Percentiles rank a stretch among this genome's conserved stretches.
Evolutionary conservation across 352 stramenopile species (phyloP).

Genomic region (Pythium chondricola): DNA sequence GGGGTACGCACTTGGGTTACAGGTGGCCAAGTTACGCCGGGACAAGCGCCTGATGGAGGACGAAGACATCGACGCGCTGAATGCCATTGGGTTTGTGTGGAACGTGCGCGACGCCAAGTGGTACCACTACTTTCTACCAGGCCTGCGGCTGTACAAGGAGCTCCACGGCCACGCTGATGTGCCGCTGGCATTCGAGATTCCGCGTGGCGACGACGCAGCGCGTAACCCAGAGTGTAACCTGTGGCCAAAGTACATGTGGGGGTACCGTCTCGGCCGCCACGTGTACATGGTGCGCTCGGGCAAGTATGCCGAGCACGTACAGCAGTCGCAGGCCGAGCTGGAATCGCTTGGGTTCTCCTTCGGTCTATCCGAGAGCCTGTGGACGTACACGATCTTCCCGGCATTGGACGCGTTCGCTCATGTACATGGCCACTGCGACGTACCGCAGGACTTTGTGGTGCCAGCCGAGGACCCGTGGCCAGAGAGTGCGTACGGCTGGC

Average conservation of each 20-base stretch:
- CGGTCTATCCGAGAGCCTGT: conserved; percentile 46
- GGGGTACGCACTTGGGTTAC: conserved; percentile 79
- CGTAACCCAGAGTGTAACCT: conserved; percentile 23
- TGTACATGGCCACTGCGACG: conserved; percentile 85
- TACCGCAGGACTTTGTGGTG: conserved; percentile 90
- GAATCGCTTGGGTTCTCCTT: conserved; percentile 59
- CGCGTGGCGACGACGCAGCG: conserved; percentile 15
- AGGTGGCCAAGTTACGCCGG: conserved; percentile 87
- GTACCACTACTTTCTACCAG: conserved; percentile 63
- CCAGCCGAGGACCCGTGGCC: conserved; percentile 72
- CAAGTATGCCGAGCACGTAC: conserved; percentile 46
- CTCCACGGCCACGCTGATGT: conserved; percentile 56
- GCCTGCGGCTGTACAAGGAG: conserved; percentile 44
- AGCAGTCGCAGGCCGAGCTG: conserved; percentile 32
- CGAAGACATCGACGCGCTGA: conserved; percentile 66
- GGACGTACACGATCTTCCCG: conserved; percentile 61
- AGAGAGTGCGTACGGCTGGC: conserved; percentile 70
- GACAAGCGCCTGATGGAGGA: conserved; percentile 38
- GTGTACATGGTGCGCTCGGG: conserved; percentile 63
- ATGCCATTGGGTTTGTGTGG: conserved; percentile 91
- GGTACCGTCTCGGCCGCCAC: conserved; percentile 56
- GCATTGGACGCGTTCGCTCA: conserved; percentile 81
- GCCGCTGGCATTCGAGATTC: conserved; percentile 56
- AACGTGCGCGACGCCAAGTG: conserved; percentile 68
- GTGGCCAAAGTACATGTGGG: conserved; percentile 43